Conservation (phyloP, 2,329 filamentous ascomycete species). For the Phialophora verrucosa region DNA sequence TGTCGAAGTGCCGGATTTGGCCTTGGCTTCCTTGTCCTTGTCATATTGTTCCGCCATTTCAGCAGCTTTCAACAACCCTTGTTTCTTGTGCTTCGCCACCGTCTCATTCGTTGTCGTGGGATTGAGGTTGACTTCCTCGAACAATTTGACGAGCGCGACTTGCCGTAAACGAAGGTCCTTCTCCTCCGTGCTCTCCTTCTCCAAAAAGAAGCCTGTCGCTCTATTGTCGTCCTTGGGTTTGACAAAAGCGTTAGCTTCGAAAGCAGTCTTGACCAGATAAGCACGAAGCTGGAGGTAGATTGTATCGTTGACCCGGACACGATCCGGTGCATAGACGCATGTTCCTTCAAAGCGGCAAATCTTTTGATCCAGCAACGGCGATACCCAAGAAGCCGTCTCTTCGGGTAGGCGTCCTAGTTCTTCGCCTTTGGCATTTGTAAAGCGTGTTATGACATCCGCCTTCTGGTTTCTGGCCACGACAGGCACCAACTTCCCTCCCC, state of each 20-base stretch:
- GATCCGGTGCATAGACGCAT: conserved; percentile 87
- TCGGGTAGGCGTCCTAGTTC: conserved; percentile 88
- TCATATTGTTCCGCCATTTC: conserved; percentile 79
- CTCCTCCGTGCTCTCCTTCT: conserved; percentile 84
- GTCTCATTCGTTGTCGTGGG: conserved; percentile 76
- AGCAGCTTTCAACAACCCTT: conserved; percentile 83
- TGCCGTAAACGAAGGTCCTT: conserved; percentile 82
- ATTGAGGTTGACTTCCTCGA: conserved; percentile 84
- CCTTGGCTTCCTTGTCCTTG: conserved; percentile 58
- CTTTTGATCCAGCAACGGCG: conserved; percentile 86
- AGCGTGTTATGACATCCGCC: conserved; percentile 86
- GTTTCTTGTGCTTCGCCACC: conserved; percentile 78
- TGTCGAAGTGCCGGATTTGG: conserved; percentile 58
- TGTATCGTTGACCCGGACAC: conserved; percentile 86
- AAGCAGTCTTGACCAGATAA: conserved; percentile 75
- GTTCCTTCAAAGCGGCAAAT: conserved; percentile 85
- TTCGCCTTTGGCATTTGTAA: conserved; percentile 76
- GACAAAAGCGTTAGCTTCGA: conserved; percentile 68
- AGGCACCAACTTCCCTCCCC: conserved; percentile 49
- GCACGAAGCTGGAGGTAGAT: conserved; percentile 88
- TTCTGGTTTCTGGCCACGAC: conserved; percentile 62
- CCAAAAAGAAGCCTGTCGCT: conserved; percentile 75
- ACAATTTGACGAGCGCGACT: conserved; percentile 83
- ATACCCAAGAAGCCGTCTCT: conserved; percentile 89
- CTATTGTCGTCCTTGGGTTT: conserved; percentile 72